phyloP scores from a whole-genome alignment of 2,329 filamentous ascomycete species.

The Aspergillus aculeatus region DNA sequence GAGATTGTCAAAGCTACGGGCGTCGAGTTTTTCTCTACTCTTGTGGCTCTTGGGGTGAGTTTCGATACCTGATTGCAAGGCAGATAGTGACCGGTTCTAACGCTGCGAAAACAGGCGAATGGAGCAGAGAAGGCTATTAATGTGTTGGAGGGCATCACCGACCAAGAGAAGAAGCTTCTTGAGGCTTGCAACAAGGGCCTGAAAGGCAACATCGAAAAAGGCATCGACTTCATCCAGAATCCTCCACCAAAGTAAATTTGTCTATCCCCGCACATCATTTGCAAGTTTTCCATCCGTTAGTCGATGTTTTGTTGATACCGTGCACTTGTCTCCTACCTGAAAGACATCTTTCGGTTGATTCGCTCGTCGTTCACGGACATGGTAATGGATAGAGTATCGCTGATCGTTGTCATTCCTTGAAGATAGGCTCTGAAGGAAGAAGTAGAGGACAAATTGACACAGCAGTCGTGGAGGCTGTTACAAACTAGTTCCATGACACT shows the following conservation, averaged over 20 bases:
- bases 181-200: constrained; percentile 73
- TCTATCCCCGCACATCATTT: constrained; percentile 31
- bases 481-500: constrained; percentile 13
- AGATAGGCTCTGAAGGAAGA: constrained; percentile 48
- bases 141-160: constrained; percentile 72
- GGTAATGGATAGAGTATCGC: constrained; percentile 32
- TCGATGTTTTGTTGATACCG: constrained; percentile 19
- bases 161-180: constrained; percentile 86
- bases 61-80: constrained; percentile 7
- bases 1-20: constrained; percentile 81
- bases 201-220: constrained; percentile 92
- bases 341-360: constrained; percentile 15
- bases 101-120: constrained; percentile 58
- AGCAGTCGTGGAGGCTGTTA: constrained; percentile 20
- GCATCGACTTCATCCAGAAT: constrained; percentile 83
- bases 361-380: constrained; percentile 12
- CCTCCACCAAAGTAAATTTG: constrained; percentile 78
- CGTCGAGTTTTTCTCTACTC: constrained; percentile 92
- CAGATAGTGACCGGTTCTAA: constrained; percentile 22
- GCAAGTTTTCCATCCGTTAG: constrained; percentile 22
- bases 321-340: constrained; percentile 13
- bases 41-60: constrained; percentile 91
- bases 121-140: constrained; percentile 86
- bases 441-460: constrained; percentile 24
- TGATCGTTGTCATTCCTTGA: constrained; percentile 36